These are phyloP conservation scores for Pezicula rhizophila DNA, from an alignment of 2,329 filamentous ascomycete species.

Conservation along the genomic window DNA sequence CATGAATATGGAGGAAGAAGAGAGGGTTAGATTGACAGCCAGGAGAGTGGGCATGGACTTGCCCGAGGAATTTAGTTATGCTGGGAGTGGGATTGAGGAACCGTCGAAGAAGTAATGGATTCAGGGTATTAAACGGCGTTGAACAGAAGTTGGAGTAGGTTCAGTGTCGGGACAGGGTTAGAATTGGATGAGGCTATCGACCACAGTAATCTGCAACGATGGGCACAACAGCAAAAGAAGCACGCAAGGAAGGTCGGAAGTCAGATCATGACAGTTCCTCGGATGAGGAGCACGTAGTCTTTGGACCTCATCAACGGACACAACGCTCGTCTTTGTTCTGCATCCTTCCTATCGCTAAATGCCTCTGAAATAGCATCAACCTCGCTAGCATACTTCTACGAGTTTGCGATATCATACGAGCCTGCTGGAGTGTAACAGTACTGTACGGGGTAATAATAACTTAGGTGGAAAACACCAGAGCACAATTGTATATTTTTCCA, in stretches of 20 bases:
- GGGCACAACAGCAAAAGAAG: no score
- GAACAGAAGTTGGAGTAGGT: not conserved
- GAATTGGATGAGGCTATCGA: not conserved
- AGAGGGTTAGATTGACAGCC: constrained; percentile 77
- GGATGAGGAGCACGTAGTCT: no score
- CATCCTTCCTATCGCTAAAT: not conserved
- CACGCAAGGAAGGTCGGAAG: no score
- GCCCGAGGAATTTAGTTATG: constrained; percentile 51
- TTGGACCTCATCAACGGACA: no score
- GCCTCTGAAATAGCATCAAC: not conserved
- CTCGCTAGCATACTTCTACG: not conserved
- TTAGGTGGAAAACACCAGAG: no score
- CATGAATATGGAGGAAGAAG: constrained; percentile 79
- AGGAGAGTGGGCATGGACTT: constrained; percentile 86
- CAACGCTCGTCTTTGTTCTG: no score
- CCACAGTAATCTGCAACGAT: no score
- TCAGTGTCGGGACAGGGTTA: not conserved
- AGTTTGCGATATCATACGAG: not conserved
- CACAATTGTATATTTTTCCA: no score
- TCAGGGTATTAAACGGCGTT: not conserved
- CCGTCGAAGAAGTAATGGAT: not conserved
- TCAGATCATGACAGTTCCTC: no score
- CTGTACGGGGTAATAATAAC: no score
- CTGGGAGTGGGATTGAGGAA: not conserved
- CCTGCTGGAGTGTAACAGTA: not conserved